Evolutionary conservation across 192 early-diverging fungal genomes (phyloP), one percentile per base, ranked within the genome.

Genomic region (Diversispora epigaea): DNA sequence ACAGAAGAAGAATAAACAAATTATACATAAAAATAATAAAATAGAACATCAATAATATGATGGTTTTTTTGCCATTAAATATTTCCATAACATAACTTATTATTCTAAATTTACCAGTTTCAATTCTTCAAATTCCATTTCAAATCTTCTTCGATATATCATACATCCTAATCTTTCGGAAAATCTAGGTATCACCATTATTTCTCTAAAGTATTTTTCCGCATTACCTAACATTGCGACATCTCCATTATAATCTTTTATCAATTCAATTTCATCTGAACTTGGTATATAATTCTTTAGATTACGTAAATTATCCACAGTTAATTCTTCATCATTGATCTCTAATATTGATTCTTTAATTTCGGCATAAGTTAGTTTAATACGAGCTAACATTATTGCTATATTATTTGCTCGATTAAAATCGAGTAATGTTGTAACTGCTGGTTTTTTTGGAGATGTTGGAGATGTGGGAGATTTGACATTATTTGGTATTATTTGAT

Each of bases 331-430:
- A 61, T 88, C 86, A 57, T 84, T 77, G 56, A 88, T 82, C 65
- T 84, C 79, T 82, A 84, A 83, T 57, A 88, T 77, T 7, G 86
- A 83, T 21, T 82, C 68, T 7, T 83, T 82, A 21, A 88, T 88
- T 12, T 88, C 86, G 47, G 84, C 77, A 65, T 88, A 88, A 11
- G 83, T 60, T 52, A 84, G 44, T 65, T 81, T 84, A 67, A 88
- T 83, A 14, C 80, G 77, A 1, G 80, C 80, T n/a, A 88, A 61
- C 85, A 86, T 88, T n/a, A 88, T 86, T 7, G 84, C 86, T 80
- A 88, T 88, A 47, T 88, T 88, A 76, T 88, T 88, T 19, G 86
- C 85, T 2, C 86, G 82, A 69, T 79, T 88, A 49, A 83, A 80
- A 40, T 81, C 84, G 15, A 88, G 76, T 45, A 88, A 63, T 17